These are phyloP conservation scores for Cryphonectria nitschkei DNA, from an alignment of 2,329 filamentous ascomycete species.

Conservation along the genomic window DNA sequence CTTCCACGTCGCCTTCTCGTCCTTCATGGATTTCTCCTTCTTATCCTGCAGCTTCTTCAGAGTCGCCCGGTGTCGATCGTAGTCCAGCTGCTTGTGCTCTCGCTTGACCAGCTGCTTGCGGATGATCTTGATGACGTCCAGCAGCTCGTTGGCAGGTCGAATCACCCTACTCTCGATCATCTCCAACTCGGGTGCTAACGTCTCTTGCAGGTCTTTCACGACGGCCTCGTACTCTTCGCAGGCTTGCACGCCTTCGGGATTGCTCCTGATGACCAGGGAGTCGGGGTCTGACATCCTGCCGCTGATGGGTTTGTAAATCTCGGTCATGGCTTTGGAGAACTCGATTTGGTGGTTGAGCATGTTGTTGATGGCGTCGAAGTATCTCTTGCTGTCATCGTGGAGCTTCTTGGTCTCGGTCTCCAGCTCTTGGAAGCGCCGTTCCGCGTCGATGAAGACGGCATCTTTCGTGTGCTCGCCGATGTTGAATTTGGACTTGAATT, in stretches of 20 bases:
- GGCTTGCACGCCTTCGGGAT: constrained; percentile 88
- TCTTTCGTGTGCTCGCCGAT: constrained; percentile 96
- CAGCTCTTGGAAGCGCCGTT: constrained; percentile 90
- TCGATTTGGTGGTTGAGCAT: constrained; percentile 98
- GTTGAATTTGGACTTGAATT: constrained; percentile 90
- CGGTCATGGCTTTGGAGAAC: constrained; percentile 93
- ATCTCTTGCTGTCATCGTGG: constrained; percentile 96
- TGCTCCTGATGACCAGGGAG: constrained; percentile 79
- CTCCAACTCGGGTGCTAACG: constrained; percentile 87
- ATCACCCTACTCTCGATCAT: constrained; percentile 96
- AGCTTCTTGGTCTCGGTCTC: constrained; percentile 96
- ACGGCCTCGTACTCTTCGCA: constrained; percentile 96
- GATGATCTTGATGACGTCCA: constrained; percentile 94
- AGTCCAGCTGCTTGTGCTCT: constrained; percentile 97
- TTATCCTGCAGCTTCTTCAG: constrained; percentile 97
- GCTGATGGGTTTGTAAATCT: constrained; percentile 98
- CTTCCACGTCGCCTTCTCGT: constrained; percentile 97
- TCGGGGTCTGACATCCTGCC: constrained; percentile 93
- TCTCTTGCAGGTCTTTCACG: constrained; percentile 87
- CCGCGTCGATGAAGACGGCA: constrained; percentile 90
- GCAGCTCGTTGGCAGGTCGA: constrained; percentile 86
- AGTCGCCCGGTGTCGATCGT: constrained; percentile 80
- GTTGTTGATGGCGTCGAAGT: constrained; percentile 96
- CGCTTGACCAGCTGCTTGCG: constrained; percentile 87
- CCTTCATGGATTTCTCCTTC: constrained; percentile 93